Base-by-base conservation (phyloP, 345 rosid species). In the Lumnitzera racemosa region DNA sequence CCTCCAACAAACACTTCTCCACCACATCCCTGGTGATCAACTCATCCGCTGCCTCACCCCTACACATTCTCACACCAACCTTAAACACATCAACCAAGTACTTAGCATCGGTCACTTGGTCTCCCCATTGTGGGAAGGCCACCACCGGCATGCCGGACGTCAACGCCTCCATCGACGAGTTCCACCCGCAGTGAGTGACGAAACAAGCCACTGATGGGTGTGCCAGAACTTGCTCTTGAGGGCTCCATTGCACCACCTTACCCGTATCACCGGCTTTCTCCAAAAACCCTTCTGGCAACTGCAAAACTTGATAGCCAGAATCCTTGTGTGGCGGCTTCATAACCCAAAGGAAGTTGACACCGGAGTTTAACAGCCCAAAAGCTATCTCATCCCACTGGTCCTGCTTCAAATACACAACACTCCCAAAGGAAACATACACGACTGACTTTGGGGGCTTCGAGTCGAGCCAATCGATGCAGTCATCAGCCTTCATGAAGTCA, bases 171-270 rank as follows among this genome's bases (percentile, higher is more conserved):
- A 89, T 74, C 0, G 92, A 71, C 4, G 95, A 91, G 76, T 89
- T 89, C 98, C 98, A 91, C 5, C 98, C 98, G 36, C 98, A 89
- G 51, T 91, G 98, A 0, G 92, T 83, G 16, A 87, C 76, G 53
- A 89, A 91, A 71, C 90, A 83, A 1, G 82, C 81, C n/a, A 85
- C 65, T 0, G 94, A 74, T 9, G 81, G 81, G 68, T 91, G 96
- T 58, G 77, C 74, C 36, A 91, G 55, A 14, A 91, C 96, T 58
- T 75, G 71, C 71, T 85, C 90, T 57, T 91, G 98, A 0, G 95
- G 86, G 71, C 92, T 73, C 96, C 98, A 91, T 46, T 75, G 70
- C 52, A 91, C 84, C 1, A 87, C 67, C 49, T 65, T 78, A 2
- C 90, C 91, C n/a, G 53, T 81, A 1, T 80, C 82, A 11, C 82